Percentiles rank a stretch among this genome's conserved stretches.
Conservation (phyloP, 1,139 yeast species). For the Yamadazyma blattariae region DNA sequence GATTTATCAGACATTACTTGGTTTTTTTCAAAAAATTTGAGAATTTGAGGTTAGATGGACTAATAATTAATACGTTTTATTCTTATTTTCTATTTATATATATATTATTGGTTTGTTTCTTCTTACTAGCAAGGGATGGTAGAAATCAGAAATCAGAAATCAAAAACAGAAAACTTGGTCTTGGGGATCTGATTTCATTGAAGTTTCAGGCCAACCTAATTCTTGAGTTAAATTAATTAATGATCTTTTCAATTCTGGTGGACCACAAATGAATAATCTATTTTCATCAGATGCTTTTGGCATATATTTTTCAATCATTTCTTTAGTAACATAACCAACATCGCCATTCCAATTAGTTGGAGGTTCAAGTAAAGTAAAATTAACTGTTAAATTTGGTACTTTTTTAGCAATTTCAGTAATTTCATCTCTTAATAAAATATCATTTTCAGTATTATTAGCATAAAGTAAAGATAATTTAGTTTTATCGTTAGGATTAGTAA, state of each 20-base stretch:
- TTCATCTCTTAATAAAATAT: constrained; percentile 66
- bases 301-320: constrained; percentile 49
- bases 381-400: constrained; percentile 58
- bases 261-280: constrained; percentile 72
- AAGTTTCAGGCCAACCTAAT: constrained; percentile 56
- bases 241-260: constrained; percentile 61
- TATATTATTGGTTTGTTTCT: too few species aligned
- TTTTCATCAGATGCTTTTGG: constrained; percentile 48
- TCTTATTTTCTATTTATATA: background rate
- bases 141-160: too few species aligned
- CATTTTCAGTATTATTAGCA: constrained; percentile 73
- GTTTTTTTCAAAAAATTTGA: too few species aligned
- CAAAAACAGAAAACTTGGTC: constrained; percentile 74
- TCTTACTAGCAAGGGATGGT: too few species aligned
- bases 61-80: background rate
- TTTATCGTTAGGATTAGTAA: constrained; percentile 63
- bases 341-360: constrained; percentile 53
- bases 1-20: constrained; percentile 15
- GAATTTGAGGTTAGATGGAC: background rate
- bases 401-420: constrained; percentile 62
- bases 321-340: constrained; percentile 57
- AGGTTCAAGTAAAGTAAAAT: constrained; percentile 35
- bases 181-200: constrained; percentile 47
- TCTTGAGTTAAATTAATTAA: constrained; percentile 50
- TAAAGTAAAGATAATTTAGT: constrained; percentile 61